Evolutionary conservation across 2,329 filamentous ascomycete genomes (phyloP), one percentile per base, ranked within the genome.

Genomic region (Pseudopithomyces maydicus): DNA sequence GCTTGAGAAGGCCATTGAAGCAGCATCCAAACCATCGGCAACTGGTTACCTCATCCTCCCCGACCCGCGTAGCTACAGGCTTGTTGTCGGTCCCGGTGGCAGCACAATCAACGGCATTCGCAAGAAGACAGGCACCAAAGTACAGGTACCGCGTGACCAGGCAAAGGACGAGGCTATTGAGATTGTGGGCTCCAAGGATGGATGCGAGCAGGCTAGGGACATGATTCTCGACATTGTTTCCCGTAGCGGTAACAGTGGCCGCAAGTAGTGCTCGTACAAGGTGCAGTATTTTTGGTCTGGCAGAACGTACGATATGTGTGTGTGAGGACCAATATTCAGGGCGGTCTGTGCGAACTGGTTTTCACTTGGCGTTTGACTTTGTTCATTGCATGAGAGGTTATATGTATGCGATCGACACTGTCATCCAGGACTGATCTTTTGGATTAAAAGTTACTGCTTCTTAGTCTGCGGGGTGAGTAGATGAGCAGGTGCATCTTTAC

Each of bases 81-180:
- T 90, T 63, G 91, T 99, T 47, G 92, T 99, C 66, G 95, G 95
- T 4, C 88, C 89, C 63, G 90, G 90, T 57, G 95, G 95, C 57
- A 90, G 87, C 76, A 94, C 94, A 77, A 96, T 99, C 75, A 97
- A 97, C 78, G 81, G 87, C 41, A 97, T 99, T 74, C 88, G 95
- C 66, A 92, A 91, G 80, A 88, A 95, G 81, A 97, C 92, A 50
- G 91, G 90, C 54, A 97, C 93, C 78, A 92, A 90, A 79, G 96
- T 99, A 74, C 92, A 93, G 63, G 94, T 99, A 39, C 95, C 95
- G 20, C 88, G 91, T 64, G 89, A 91, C 70, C 90, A 96, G 76
- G 81, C 81, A 47, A 79, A 80, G 65, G 84, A 82, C 20, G 93
- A 97, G 77, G 91, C 94, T 3, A 97, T 99, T 73, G 92, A 97